A percentile compares a stretch with the other conserved stretches of the same genome.
phyloP scores from a whole-genome alignment of 257 asterid genomes.

The Cruciata laevipes region DNA sequence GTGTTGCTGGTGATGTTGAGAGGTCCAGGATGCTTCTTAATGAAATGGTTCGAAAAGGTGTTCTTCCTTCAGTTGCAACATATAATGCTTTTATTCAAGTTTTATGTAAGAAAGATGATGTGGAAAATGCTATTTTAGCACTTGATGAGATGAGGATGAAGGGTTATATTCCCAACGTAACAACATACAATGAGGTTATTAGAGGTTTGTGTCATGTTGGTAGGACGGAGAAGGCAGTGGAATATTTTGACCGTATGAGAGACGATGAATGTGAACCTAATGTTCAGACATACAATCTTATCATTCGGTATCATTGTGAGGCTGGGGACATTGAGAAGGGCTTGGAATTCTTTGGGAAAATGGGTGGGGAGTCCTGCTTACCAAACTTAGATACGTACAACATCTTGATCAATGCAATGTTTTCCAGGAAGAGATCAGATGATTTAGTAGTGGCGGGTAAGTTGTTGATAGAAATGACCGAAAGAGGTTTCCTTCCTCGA shows the following conservation, averaged over 20 bases:
- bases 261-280: conserved; percentile 58
- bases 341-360: conserved; percentile 54
- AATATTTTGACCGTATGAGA: conserved; percentile 56
- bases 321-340: conserved; percentile 78
- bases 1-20: conserved; percentile 68
- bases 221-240: conserved; percentile 57
- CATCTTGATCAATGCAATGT: conserved; percentile 74
- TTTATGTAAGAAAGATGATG: conserved; percentile 73
- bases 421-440: conserved; percentile 64
- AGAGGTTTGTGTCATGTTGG: conserved; percentile 80
- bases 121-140: conserved; percentile 59
- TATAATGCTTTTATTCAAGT: conserved; percentile 81
- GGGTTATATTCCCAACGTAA: conserved; percentile 71
- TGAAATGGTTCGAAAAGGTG: conserved; percentile 82
- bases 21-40: conserved; percentile 57
- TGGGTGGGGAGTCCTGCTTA: conserved; percentile 54
- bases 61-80: conserved; percentile 85
- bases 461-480: conserved; percentile 81
- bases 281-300: conserved; percentile 69
- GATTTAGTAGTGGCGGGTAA: conserved; percentile 77
- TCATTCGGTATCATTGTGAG: conserved; percentile 72
- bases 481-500: conserved; percentile 70
- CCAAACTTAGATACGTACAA: conserved; percentile 89
- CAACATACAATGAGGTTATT: conserved; percentile 60
- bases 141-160: conserved; percentile 72